phyloP scores from a whole-genome alignment of 495 filamentous ascomycete genomes.

The Jackrogersella minutella region DNA sequence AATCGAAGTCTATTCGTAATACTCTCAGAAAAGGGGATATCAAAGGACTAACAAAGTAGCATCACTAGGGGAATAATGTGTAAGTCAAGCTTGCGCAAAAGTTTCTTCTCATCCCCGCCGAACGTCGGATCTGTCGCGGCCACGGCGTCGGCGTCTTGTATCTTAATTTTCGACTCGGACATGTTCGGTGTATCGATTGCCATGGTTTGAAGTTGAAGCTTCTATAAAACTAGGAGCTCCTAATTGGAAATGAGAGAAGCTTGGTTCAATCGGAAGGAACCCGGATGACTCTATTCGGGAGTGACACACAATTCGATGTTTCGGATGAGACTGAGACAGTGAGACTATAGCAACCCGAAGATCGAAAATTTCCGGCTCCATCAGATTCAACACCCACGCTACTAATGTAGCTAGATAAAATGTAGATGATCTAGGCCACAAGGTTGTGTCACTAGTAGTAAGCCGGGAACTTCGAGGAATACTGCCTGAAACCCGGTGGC shows the following conservation, averaged over 20 bases:
- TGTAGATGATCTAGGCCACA: constrained; percentile 21
- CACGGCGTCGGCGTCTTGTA: constrained; percentile 19
- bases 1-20: background rate
- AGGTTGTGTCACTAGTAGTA: background rate
- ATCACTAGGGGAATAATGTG: constrained; percentile 52
- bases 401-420: constrained; percentile 8
- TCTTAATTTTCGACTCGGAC: constrained; percentile 29
- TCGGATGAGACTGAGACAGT: constrained; percentile 10
- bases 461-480: too few relatives aligned
- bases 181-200: constrained; percentile 19
- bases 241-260: background rate
- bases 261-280: background rate
- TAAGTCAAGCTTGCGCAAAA: constrained; percentile 50
- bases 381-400: constrained; percentile 8
- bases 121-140: constrained; percentile 19
- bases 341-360: constrained; percentile 9
- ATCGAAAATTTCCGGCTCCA: constrained; percentile 27
- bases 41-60: constrained; percentile 42
- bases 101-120: constrained; percentile 43
- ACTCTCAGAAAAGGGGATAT: background rate
- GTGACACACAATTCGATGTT: constrained; percentile 4
- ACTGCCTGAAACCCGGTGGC: background rate
- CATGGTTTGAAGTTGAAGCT: background rate
- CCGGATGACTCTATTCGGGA: background rate
- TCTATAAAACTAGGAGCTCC: background rate